phyloP scores from a whole-genome alignment of 495 filamentous ascomycete genomes.

The Penicillium tannophilum region DNA sequence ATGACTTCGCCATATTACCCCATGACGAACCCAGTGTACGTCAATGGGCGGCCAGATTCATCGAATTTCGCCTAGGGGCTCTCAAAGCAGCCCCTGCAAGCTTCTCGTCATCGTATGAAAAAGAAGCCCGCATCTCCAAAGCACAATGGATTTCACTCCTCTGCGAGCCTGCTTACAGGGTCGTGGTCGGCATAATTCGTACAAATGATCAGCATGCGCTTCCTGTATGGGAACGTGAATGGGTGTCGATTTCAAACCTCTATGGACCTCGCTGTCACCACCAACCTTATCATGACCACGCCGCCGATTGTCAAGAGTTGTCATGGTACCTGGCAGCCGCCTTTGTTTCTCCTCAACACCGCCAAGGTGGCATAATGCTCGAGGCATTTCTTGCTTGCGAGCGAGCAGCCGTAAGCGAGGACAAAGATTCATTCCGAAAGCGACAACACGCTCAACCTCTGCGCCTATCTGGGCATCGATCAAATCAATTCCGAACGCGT shows the following conservation, averaged over 20 bases:
- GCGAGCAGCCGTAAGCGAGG: background rate
- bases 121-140: background rate
- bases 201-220: background rate
- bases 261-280: conserved; percentile 1
- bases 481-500: background rate
- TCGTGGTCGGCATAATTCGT: background rate
- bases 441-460: background rate
- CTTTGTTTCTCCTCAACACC: background rate
- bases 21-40: background rate
- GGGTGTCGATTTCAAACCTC: background rate
- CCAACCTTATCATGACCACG: background rate
- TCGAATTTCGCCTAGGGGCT: background rate
- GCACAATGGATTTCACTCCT: background rate
- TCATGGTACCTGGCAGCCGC: background rate
- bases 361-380: background rate
- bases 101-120: background rate
- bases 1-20: background rate
- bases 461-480: background rate
- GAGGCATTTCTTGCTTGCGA: background rate
- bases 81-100: conserved; percentile 1
- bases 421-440: background rate
- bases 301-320: background rate
- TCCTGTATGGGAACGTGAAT: background rate
- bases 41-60: background rate
- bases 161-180: background rate